phyloP scores from a whole-genome alignment of 2,329 filamentous ascomycete species.

The Macroventuria anomochaeta region DNA sequence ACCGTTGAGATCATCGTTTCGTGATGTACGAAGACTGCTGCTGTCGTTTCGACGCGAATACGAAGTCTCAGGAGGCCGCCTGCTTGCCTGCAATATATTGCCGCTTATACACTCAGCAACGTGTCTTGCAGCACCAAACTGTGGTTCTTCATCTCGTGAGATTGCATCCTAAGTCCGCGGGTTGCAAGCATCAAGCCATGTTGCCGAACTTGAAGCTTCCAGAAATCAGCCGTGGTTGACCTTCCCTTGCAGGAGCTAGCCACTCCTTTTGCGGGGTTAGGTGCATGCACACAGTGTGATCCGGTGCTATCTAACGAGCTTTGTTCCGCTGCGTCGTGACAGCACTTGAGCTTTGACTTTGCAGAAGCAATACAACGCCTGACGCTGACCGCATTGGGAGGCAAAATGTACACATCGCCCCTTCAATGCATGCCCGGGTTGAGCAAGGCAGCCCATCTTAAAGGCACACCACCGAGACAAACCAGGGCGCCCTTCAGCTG shows the following conservation, averaged over 20 bases:
- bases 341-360: constrained; percentile 25
- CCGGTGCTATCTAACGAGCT: constrained; percentile 29
- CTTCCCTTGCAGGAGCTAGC: constrained; percentile 35
- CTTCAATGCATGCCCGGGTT: constrained; percentile 20
- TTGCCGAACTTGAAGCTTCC: constrained; percentile 16
- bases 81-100: constrained; percentile 12
- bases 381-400: constrained; percentile 30
- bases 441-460: constrained; percentile 30
- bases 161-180: constrained; percentile 27
- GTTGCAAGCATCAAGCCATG: constrained; percentile 19
- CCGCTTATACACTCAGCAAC: constrained; percentile 11
- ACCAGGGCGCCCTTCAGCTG: constrained; percentile 21
- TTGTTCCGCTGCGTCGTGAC: constrained; percentile 36
- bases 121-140: constrained; percentile 19
- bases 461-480: constrained; percentile 10
- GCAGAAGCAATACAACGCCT: constrained; percentile 29
- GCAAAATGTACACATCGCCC: constrained; percentile 11
- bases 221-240: constrained; percentile 35
- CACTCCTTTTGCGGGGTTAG: constrained; percentile 42
- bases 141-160: constrained; percentile 21
- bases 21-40: constrained; percentile 17
- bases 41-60: constrained; percentile 19
- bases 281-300: constrained; percentile 33
- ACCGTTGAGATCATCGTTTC: constrained; percentile 25
- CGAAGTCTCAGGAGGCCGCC: constrained; percentile 7